Evolutionary conservation across 768 basidiomycete genomes (phyloP).

Genomic region (Psilocybe tampanensis): DNA sequence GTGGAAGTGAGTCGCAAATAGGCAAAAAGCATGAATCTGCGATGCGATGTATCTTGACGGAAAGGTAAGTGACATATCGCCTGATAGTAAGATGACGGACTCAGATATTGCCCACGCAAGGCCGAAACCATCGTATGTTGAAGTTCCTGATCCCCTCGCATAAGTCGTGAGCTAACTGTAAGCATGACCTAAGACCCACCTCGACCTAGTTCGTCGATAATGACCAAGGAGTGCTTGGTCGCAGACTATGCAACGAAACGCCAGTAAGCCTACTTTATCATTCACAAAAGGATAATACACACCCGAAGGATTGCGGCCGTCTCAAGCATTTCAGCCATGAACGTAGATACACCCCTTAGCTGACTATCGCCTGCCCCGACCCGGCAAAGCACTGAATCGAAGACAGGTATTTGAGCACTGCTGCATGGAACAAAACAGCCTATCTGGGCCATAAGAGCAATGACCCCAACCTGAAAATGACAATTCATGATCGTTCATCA

Average conservation of each 20-base stretch:
- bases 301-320: constrained; percentile 94
- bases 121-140: constrained; percentile 97
- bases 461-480: constrained; percentile 75
- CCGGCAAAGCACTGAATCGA: constrained; percentile 93
- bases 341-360: constrained; percentile 96
- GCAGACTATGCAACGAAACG: constrained; percentile 61
- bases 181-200: constrained; percentile 43
- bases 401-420: constrained; percentile 85
- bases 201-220: constrained; percentile 96
- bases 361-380: constrained; percentile 99
- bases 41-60: constrained; percentile 83
- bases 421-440: constrained; percentile 96
- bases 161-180: background rate
- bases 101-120: constrained; percentile 99
- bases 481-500: background rate
- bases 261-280: background rate
- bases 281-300: constrained; percentile 20
- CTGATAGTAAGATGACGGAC: constrained; percentile 43
- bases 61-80: background rate
- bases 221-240: constrained; percentile 89
- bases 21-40: constrained; percentile 88
- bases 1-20: constrained; percentile 98
- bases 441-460: constrained; percentile 93
- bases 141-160: constrained; percentile 64
- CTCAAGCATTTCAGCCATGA: constrained; percentile 99